Evolutionary conservation across 2,329 filamentous ascomycete genomes (phyloP).

Genomic region (Albifimbria verrucaria): DNA sequence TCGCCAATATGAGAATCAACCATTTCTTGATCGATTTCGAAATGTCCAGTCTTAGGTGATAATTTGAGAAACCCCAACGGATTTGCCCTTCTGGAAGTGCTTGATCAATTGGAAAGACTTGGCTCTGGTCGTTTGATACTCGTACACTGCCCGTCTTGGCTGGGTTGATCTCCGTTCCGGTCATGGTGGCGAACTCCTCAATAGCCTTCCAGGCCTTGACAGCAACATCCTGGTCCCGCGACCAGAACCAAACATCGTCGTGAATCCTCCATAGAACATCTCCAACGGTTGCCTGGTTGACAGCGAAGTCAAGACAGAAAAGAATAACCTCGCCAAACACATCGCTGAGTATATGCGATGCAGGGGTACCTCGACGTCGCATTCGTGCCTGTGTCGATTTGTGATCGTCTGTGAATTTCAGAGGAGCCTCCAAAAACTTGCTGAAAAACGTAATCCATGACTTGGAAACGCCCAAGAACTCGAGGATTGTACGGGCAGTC

Average conservation of each 20-base stretch:
- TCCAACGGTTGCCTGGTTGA: conserved; percentile 55
- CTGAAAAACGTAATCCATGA: conserved; percentile 58
- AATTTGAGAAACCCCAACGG: conserved; percentile 54
- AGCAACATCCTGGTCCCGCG: conserved; percentile 48
- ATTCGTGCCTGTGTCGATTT: conserved; percentile 36
- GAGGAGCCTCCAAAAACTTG: conserved; percentile 55
- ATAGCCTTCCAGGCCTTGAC: conserved; percentile 58
- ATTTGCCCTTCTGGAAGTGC: conserved; percentile 46
- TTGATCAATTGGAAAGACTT: conserved; percentile 18
- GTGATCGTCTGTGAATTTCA: conserved; percentile 55
- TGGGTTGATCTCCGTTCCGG: conserved; percentile 55
- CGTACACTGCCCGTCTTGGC: conserved; percentile 47
- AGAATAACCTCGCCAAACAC: conserved; percentile 58
- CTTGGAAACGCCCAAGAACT: conserved; percentile 56
- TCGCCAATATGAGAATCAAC: conserved; percentile 59
- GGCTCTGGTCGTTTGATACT: conserved; percentile 25
- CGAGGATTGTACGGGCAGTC: conserved; percentile 54
- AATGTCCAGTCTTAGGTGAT: conserved; percentile 48
- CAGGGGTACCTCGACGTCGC: conserved; percentile 56
- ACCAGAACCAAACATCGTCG: conserved; percentile 67
- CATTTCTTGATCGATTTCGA: conserved; percentile 56
- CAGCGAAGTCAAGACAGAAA: conserved; percentile 63
- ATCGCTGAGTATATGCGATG: conserved; percentile 56
- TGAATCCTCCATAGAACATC: conserved; percentile 58
- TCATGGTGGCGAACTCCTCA: conserved; percentile 48